Percentiles rank a stretch among this genome's conserved stretches.
Evolutionary conservation across 2,329 filamentous ascomycete genomes (phyloP).

Genomic region (Atkinsonella hypoxylon): DNA sequence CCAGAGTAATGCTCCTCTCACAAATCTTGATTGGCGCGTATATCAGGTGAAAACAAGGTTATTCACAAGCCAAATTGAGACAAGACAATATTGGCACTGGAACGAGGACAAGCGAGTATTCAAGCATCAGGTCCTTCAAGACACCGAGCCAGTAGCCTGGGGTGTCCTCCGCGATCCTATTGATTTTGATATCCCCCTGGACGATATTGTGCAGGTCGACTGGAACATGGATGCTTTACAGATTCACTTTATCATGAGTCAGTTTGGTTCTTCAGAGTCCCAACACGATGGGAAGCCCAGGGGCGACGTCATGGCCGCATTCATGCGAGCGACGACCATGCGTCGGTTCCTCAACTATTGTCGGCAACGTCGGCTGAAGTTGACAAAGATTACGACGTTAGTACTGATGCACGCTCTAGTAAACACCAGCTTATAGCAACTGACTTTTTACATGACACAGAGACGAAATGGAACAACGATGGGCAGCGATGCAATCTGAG

Average conservation of each 20-base stretch:
- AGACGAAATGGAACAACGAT: slow-evolving; percentile 23
- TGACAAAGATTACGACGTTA: slow-evolving; percentile 30
- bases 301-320: slow-evolving; percentile 37
- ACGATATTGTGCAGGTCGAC: slow-evolving; percentile 33
- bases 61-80: slow-evolving; percentile 32
- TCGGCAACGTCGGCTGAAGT: slow-evolving; percentile 27
- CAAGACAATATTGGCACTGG: slow-evolving; percentile 47
- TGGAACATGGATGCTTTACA: slow-evolving; percentile 31
- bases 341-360: slow-evolving; percentile 38
- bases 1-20: slow-evolving; percentile 31
- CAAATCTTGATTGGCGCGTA: slow-evolving; percentile 37
- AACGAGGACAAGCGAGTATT: slow-evolving; percentile 27
- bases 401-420: slow-evolving; percentile 11
- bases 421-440: slow-evolving; percentile 8
- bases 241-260: slow-evolving; percentile 28
- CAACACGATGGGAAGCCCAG: slow-evolving; percentile 22
- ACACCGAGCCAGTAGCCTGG: slow-evolving; percentile 33
- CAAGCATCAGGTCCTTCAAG: slow-evolving; percentile 42
- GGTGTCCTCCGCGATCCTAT: slow-evolving; percentile 36
- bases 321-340: slow-evolving; percentile 41
- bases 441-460: slow-evolving; percentile 12
- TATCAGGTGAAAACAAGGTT: slow-evolving; percentile 37
- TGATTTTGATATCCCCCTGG: slow-evolving; percentile 36
- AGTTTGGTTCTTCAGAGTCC: slow-evolving; percentile 14
- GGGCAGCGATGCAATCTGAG: slow-evolving; percentile 24